Evolutionary conservation across 768 basidiomycete genomes (phyloP), one percentile per base, ranked within the genome.

Genomic region (Leccinum incarnatum): DNA sequence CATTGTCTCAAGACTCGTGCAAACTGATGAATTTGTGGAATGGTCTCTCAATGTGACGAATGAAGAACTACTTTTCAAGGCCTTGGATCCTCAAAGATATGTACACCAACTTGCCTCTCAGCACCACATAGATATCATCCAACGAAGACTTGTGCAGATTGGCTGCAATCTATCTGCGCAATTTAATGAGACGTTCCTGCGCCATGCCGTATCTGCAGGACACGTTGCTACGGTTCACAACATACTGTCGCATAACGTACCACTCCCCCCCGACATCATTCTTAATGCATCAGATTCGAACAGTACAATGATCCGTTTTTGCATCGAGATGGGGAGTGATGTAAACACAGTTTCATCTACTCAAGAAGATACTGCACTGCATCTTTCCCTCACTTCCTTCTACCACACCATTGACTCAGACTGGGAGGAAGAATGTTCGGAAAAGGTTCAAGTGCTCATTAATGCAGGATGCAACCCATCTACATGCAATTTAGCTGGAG

Each of bases 61-160:
- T 46, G 9, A 19, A n/a, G 45, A n/a, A 19, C 1, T 46, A 5
- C 4, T 46, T n/a, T 5, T 23, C 19, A 2, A 10, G 11, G 19
- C 21, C 6, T 23, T 47, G 12, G 3, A 47, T 14, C 6, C 21
- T 19, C 21, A 10, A 3, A 47, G 1, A 19, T 11, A 19, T 0
- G 0, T 0, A 0, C 5, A 2, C 1, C 46, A 6, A 11, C 23
- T 23, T 23, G n/a, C 12, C 14, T 47, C 46, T 5, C 23, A 3
- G 2, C 46, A 47, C 3, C 21, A 47, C 0, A 15, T 47, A 4
- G 46, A 25, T 4, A 47, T 19, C 3, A 19, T 47, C 0, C 23
- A 0, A 3, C 46, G 7, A 7, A 47, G 46, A 23, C 12, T 47
- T 4, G 14, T 21, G 4, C 46, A 47, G 6, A 19, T 47, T 25